These are phyloP conservation scores for Pseudofabraea citricarpa DNA, from an alignment of 2,329 filamentous ascomycete species.

Conservation along the genomic window DNA sequence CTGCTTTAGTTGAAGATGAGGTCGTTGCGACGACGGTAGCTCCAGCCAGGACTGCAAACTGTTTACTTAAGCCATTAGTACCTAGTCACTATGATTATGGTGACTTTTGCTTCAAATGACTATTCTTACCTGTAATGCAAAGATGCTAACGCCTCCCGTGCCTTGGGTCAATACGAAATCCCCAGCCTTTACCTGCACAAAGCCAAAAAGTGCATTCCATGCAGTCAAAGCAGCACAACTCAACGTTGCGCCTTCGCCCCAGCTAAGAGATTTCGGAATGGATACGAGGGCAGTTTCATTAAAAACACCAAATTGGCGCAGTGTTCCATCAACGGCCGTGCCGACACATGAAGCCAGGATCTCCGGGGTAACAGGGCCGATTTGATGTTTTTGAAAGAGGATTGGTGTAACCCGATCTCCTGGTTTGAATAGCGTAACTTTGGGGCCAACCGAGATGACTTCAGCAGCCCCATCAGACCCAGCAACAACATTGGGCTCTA, in stretches of 20 bases:
- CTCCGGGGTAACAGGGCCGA: slow-evolving; percentile 15
- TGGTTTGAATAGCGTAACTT: slow-evolving; percentile 49
- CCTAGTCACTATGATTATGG: too few relatives aligned
- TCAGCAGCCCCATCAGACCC: slow-evolving; percentile 46
- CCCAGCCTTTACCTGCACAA: slow-evolving; percentile 31
- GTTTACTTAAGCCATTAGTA: too few relatives aligned
- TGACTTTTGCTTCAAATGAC: too few relatives aligned
- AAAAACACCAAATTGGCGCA: slow-evolving; percentile 28
- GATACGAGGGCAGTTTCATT: slow-evolving; percentile 36
- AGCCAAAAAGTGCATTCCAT: slow-evolving; percentile 46
- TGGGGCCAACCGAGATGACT: slow-evolving; percentile 30
- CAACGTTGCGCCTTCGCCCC: slow-evolving; percentile 41
- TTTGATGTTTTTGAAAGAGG: slow-evolving; percentile 32
- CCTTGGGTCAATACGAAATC: slow-evolving; percentile 34
- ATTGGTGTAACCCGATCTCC: slow-evolving; percentile 53
- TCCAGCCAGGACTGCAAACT: slow-evolving; percentile 4
- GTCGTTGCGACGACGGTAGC: slow-evolving; percentile 9
- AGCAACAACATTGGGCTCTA: slow-evolving; percentile 1
- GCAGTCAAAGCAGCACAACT: slow-evolving; percentile 46
- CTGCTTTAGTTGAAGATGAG: slow-evolving; percentile 2
- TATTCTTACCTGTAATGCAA: slow-evolving; percentile 32
- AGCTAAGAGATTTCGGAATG: slow-evolving; percentile 37
- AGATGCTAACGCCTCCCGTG: slow-evolving; percentile 35
- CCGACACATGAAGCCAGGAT: slow-evolving; percentile 30
- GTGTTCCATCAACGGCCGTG: slow-evolving; percentile 28